phyloP scores from a whole-genome alignment of 805 yeast species.

The Ogataea allantospora region DNA sequence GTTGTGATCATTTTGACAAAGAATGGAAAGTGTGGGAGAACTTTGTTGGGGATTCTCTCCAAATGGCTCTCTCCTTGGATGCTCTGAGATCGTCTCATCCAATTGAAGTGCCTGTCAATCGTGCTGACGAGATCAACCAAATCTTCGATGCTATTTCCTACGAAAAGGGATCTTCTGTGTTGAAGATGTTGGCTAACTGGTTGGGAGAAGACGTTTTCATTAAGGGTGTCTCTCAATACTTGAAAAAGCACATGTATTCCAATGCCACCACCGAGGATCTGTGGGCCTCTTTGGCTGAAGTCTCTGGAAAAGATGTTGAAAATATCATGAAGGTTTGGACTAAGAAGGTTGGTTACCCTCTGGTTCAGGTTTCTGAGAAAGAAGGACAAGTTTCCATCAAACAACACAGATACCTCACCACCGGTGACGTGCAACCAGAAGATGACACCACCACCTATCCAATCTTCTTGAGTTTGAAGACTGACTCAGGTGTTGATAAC shows the following conservation, averaged over 20 bases:
- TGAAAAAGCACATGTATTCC: conserved; percentile 59
- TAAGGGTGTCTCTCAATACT: conserved; percentile 70
- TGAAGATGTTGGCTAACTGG: conserved; percentile 72
- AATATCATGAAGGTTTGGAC: conserved; percentile 73
- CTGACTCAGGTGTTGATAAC: conserved; percentile 30
- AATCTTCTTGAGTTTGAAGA: conserved; percentile 44
- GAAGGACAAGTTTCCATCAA: conserved; percentile 36
- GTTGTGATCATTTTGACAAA: conserved; percentile 69
- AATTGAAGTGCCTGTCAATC: conserved; percentile 78
- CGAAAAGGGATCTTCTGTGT: conserved; percentile 74
- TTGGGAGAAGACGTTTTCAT: conserved; percentile 69
- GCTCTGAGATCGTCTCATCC: conserved; percentile 73
- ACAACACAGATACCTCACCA: conserved; percentile 63
- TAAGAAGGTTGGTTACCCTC: conserved; percentile 70
- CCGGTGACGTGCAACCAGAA: conserved; percentile 62
- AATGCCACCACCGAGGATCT: conserved; percentile 75
- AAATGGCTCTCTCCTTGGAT: conserved; percentile 53
- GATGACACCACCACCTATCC: conserved; percentile 63
- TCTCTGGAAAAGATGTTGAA: conserved; percentile 62
- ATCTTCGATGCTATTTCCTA: conserved; percentile 83
- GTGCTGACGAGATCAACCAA: conserved; percentile 79
- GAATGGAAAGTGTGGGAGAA: conserved; percentile 76
- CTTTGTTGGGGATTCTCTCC: conserved; percentile 55
- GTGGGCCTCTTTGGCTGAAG: conserved; percentile 66
- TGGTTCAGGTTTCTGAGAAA: conserved; percentile 48